These are phyloP conservation scores for Neocallimastix lanati DNA, from an alignment of 192 early-diverging fungal species.

Conservation along the genomic window DNA sequence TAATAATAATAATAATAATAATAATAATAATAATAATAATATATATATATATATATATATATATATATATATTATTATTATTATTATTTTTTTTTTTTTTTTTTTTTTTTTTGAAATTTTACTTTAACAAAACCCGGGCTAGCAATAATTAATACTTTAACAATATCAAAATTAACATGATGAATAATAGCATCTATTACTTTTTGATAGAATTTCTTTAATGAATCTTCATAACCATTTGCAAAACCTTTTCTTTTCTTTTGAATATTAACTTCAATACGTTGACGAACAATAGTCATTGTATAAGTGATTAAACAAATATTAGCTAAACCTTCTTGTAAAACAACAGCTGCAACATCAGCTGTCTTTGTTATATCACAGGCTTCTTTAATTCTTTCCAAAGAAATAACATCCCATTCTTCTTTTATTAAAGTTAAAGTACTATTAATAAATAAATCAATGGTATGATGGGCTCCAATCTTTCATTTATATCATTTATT, in stretches of 20 bases:
- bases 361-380: slow-evolving; percentile 78
- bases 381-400: slow-evolving; percentile 72
- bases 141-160: slow-evolving; percentile 85
- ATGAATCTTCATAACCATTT: slow-evolving; percentile 69
- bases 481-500: too few relatives aligned
- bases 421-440: slow-evolving; percentile 66
- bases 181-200: slow-evolving; percentile 69
- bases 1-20: too few relatives aligned
- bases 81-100: too few relatives aligned
- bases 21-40: too few relatives aligned
- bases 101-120: too few relatives aligned
- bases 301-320: slow-evolving; percentile 80
- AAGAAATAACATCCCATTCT: slow-evolving; percentile 84
- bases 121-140: slow-evolving; percentile 91
- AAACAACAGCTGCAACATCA: slow-evolving; percentile 80
- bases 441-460: too few relatives aligned
- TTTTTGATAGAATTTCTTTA: slow-evolving; percentile 73
- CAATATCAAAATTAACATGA: slow-evolving; percentile 76
- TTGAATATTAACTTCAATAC: slow-evolving; percentile 81
- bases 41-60: too few relatives aligned
- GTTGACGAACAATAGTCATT: slow-evolving; percentile 88
- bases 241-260: slow-evolving; percentile 80
- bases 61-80: too few relatives aligned
- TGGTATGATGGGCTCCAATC: too few relatives aligned
- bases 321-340: slow-evolving; percentile 79